Base-by-base conservation (phyloP, 768 basidiomycete species). In the Agaricus blazei region DNA sequence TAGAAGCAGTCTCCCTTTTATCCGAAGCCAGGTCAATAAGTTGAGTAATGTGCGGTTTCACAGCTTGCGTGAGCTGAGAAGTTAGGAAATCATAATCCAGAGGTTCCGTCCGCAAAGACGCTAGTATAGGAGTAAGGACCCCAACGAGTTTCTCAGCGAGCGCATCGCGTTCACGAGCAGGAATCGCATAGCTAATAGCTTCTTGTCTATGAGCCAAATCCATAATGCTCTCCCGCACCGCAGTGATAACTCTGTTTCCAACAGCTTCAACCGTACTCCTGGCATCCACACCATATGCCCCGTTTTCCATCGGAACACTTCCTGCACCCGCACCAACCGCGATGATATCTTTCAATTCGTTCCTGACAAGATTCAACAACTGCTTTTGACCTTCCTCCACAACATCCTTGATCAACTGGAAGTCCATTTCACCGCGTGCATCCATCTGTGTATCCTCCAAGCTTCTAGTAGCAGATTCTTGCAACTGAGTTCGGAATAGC, bases 1-100 rank as follows among this genome's bases (percentile, higher is more conserved):
- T 79, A 6, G 80, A 77, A 3, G 91, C 91, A 3, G 91, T 93
- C 69, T 93, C 91, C 36, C 88, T 80, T 67, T 93, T 93, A 66
- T 93, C 91, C 0, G 88, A 90, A 27, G 91, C 86, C 48, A 93
- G 79, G 65, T 93, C 91, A 58, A 93, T 93, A 57, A 93, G 83
- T 61, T 93, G 90, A 1, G 89, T 82, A 26, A 93, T 91, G 60
- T 92, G 87, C 6, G 91, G 91, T 62, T 93, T 92, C 64, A 93
- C 91, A 0, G 91, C 88, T 67, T 93, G 88, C 24, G 87, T 79
- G 14, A 93, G 81, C 62, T 83, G 82, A 44, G 73, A 75, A 2
- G 91, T 93, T 56, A 93, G 72, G 60, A 78, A 75, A 36, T 91
- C 88, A 62, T 93, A 90, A 64, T 93, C 90, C 47, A 93, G 75